Evolutionary conservation across 1,284 basidiomycete species (phyloP).

Genomic region (Cryptococcus sp.): DNA sequence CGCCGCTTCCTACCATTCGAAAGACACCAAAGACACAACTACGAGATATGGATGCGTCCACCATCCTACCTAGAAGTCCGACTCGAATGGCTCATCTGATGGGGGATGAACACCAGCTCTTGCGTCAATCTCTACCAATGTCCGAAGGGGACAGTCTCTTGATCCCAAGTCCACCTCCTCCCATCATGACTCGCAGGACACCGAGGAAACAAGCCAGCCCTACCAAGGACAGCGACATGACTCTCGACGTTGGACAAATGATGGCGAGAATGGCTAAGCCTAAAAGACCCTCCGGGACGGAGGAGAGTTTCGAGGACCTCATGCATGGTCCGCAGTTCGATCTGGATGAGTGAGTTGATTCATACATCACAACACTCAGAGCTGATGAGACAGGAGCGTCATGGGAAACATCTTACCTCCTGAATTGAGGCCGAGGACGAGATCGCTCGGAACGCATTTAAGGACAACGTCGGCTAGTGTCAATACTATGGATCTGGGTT

Average conservation of each 20-base stretch:
- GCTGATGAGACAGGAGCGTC: slow-evolving; percentile 10
- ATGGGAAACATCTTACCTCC: slow-evolving; percentile 12
- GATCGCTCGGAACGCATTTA: not conserved
- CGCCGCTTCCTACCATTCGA: not conserved
- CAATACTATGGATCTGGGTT: not conserved
- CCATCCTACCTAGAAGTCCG: slow-evolving; percentile 19
- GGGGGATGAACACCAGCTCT: not conserved
- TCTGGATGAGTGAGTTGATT: slow-evolving; percentile 18
- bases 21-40: not conserved
- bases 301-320: slow-evolving; percentile 41
- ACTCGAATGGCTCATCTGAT: slow-evolving; percentile 10
- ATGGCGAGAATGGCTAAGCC: slow-evolving; percentile 28
- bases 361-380: not conserved
- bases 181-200: not conserved
- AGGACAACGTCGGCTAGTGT: not conserved
- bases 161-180: slow-evolving; percentile 3
- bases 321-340: slow-evolving; percentile 17
- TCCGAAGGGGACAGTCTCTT: slow-evolving; percentile 8
- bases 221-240: slow-evolving; percentile 19
- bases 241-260: slow-evolving; percentile 32
- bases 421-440: slow-evolving; percentile 1
- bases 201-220: not conserved
- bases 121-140: not conserved
- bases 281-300: slow-evolving; percentile 30
- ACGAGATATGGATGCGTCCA: slow-evolving; percentile 8